Evolutionary conservation across 2,329 filamentous ascomycete genomes (phyloP).

Genomic region (Tympanopsis confertula): DNA sequence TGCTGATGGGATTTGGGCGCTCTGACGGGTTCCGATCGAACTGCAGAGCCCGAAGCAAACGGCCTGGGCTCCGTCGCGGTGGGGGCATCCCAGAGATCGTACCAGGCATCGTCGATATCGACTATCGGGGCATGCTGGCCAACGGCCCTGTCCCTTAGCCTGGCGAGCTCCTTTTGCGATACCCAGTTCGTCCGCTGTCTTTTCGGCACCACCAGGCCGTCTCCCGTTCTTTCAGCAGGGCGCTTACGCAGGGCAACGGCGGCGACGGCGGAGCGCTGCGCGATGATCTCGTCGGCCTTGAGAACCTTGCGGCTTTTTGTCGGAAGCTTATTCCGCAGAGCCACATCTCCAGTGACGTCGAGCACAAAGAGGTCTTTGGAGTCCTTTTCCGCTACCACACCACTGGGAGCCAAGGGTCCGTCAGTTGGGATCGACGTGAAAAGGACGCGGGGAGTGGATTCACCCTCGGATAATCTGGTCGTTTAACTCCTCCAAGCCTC

Average conservation of each 20-base stretch:
- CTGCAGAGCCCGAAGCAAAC: too few species aligned
- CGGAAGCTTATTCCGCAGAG: constrained; percentile 51
- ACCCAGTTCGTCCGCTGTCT: constrained; percentile 69
- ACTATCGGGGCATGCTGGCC: constrained; percentile 47
- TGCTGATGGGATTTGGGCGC: constrained; percentile 66
- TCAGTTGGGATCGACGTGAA: not conserved
- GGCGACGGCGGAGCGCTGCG: constrained; percentile 69
- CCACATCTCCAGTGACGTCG: constrained; percentile 61
- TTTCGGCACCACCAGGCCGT: constrained; percentile 56
- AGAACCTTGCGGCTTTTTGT: constrained; percentile 65
- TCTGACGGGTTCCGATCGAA: constrained; percentile 30
- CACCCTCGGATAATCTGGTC: constrained; percentile 65
- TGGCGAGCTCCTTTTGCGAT: constrained; percentile 70
- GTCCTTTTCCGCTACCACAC: constrained; percentile 71
- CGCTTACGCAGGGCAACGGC: constrained; percentile 73
- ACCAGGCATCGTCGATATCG: constrained; percentile 37
- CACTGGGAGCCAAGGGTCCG: constrained; percentile 36
- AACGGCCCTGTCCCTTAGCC: constrained; percentile 69
- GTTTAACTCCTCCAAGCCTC: constrained; percentile 72
- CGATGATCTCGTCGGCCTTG: constrained; percentile 85
- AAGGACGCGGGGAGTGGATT: not conserved
- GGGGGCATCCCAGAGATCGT: constrained; percentile 66
- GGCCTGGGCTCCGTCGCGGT: constrained; percentile 25
- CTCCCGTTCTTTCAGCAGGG: constrained; percentile 52
- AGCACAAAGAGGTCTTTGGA: constrained; percentile 77